These are phyloP conservation scores for Scalesia atractyloides DNA, from an alignment of 129 eudicot species.

Conservation along the genomic window DNA sequence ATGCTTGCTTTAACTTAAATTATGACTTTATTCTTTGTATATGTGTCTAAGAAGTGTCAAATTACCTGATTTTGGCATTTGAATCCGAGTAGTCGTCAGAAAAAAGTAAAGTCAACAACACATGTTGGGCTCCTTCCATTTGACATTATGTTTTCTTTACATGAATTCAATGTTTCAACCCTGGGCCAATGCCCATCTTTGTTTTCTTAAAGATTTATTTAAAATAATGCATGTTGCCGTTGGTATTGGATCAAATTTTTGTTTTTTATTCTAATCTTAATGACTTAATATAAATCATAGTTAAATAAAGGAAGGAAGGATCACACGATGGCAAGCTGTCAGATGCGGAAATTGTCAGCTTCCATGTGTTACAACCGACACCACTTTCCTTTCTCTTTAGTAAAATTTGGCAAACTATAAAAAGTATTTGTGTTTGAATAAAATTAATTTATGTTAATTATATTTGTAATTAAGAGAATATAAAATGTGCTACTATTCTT, in stretches of 20 bases:
- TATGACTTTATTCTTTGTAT: conserved; percentile 19
- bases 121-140: no score
- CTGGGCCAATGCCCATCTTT: neutral
- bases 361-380: conserved; percentile 21
- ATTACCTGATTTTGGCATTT: conserved; percentile 19
- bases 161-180: conserved; percentile 10
- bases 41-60: conserved; percentile 19
- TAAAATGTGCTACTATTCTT: no score
- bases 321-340: no score
- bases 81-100: conserved; percentile 5
- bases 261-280: neutral
- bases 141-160: conserved; percentile 6
- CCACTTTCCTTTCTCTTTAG: neutral
- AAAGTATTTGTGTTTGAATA: no score
- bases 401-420: no score
- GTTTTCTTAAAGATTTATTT: neutral
- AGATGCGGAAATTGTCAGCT: conserved; percentile 6
- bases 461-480: no score
- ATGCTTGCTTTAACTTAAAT: conserved; percentile 16
- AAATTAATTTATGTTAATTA: no score
- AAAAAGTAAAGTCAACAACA: conserved; percentile 33
- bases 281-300: neutral
- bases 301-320: neutral
- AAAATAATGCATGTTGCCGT: conserved; percentile 3
- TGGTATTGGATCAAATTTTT: conserved; percentile 1